Evolutionary conservation across 129 eudicot species (phyloP), one percentile per base, ranked within the genome.

Genomic region (Saposhnikovia divaricata): DNA sequence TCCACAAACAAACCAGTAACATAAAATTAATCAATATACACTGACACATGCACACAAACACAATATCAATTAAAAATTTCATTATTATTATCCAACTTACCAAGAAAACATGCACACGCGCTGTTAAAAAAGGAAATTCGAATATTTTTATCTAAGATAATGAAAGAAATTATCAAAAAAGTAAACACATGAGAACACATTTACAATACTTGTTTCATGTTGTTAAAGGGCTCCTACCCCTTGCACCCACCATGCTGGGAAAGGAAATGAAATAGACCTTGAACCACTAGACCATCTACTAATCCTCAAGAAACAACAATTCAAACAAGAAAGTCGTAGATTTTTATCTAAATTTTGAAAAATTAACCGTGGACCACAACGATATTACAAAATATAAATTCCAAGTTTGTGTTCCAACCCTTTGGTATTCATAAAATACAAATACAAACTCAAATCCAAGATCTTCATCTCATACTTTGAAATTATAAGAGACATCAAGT

Each of bases 1-100:
- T 39, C 70, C 78, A 28, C 78, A 79, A 44, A 61, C 61, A 68
- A 79, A 44, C 21, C 73, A 45, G 12, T 5, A 14, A 19, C 69
- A 61, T 48, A 5, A 37, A 6, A 65, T 63, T 57, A 78, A 28
- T 77, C 31, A 39, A 53, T 42, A 77, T 3, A 51, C 71, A 50
- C 40, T 3, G 3, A 57, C 38, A 3, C 51, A 39, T 0, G 10
- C 55, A 44, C 23, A 6, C 38, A 43, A 4, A 5, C n/a, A 21
- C 63, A 55, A 53, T 55, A 19, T 10, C 8, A 55, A 55, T 6
- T 2, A 0, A 55, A 21, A 55, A 21, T 6, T 1, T 55, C 2
- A 55, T 5, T 55, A 55, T 21, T 53, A 14, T 51, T 55, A 19
- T 55, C 63, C 10, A 55, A 55, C 7, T 55, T 51, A 16, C 59